Evolutionary conservation across 1,284 basidiomycete genomes (phyloP), one percentile per base, ranked within the genome.

Genomic region (Austropuccinia psidii): DNA sequence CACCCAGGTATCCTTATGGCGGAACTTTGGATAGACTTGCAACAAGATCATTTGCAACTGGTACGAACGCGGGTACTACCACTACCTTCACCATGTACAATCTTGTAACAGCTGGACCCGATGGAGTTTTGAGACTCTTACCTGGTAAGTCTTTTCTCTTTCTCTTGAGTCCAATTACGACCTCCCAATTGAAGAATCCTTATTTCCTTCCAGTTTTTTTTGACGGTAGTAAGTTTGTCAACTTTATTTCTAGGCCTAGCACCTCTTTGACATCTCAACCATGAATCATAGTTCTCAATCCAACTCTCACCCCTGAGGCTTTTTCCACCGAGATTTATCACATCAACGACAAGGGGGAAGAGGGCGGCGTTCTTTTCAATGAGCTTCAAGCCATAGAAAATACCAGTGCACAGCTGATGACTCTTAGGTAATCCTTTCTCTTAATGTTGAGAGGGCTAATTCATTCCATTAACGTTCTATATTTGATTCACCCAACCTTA

Each of bases 341-440:
- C 81, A 88, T 98, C 78, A 90, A 97, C 81, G 86, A 86, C 11
- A 87, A 91, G 78, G 94, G 92, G 4, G 87, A 95, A 78, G 88
- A 98, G 79, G 90, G 91, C 13, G 96, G 96, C 57, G 96, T 99
- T 1, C 96, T 99, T 33, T 97, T 94, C 81, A 91, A 89, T 78
- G 91, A 95, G 76, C 98, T 99, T 96, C 95, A 98, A 83, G 96
- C 93, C 0, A 86, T 95, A 58, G 90, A 98, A 83, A 98, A 98
- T 79, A 91, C 90, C 4, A 87, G 90, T 0, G 88, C 87, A 13
- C 93, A 97, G 82, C 83, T 97, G 49, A 94, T 98, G 90, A 87
- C 88, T 64, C 85, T 94, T 55, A 83, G 86, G 91, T 92, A 78
- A 69, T 81, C 8, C 21, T 9, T n/a, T 24, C 21, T n/a, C n/a